Conservation (phyloP, 768 basidiomycete species). For the Rubroboletus pulcherrimus region DNA sequence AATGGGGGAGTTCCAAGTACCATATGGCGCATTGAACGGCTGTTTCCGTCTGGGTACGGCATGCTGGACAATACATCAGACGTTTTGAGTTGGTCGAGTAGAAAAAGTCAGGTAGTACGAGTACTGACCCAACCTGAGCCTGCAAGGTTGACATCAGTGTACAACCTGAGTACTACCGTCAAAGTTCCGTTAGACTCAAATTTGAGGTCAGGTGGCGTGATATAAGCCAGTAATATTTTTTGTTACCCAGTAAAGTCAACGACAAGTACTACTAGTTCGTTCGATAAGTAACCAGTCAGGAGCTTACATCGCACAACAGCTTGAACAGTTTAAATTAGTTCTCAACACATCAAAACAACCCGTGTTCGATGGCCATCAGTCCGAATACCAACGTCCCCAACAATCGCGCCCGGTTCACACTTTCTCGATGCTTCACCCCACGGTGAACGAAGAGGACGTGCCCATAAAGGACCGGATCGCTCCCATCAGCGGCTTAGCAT, state of each 20-base stretch:
- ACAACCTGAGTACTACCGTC: background rate
- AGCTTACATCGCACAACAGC: background rate
- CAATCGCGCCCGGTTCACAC: background rate
- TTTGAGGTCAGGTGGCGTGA: background rate
- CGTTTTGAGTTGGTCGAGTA: background rate
- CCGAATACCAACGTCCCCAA: background rate
- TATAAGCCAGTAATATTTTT: background rate
- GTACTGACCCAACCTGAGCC: no score
- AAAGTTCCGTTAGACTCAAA: no score
- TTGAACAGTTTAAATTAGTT: background rate
- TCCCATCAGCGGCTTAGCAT: slow-evolving; percentile 68
- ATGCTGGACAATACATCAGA: background rate
- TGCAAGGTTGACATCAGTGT: background rate
- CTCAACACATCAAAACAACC: background rate
- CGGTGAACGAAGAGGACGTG: slow-evolving; percentile 57
- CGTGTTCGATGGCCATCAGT: background rate
- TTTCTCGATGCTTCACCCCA: slow-evolving; percentile 25
- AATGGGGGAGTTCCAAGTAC: background rate
- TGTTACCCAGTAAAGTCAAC: background rate
- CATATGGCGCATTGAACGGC: background rate
- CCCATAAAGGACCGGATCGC: slow-evolving; percentile 61
- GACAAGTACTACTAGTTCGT: no score
- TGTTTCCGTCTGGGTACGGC: background rate
- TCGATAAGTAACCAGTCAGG: background rate
- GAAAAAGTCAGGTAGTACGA: background rate